phyloP scores from a whole-genome alignment of 1,284 basidiomycete genomes.

The Violaceomyces palustris region DNA sequence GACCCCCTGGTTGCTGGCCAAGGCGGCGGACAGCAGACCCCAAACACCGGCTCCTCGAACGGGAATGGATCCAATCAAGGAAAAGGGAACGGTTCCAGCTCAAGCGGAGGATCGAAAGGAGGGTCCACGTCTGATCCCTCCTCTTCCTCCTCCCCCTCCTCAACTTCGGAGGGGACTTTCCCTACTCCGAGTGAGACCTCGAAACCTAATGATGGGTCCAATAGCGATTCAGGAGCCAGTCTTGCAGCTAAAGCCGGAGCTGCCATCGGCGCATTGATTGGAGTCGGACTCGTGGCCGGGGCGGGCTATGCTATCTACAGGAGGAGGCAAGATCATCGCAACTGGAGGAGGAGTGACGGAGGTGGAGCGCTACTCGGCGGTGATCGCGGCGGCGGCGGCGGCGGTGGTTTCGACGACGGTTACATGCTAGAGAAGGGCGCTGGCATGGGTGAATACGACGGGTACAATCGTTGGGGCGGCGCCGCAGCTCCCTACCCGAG shows the following conservation, averaged over 20 bases:
- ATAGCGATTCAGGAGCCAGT: conserved; percentile 2
- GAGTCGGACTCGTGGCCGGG: conserved; percentile 35
- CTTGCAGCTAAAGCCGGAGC: conserved; percentile 37
- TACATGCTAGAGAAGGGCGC: conserved; percentile 30
- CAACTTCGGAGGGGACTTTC: too few relatives aligned
- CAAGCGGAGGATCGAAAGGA: not conserved
- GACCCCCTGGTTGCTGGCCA: conserved; percentile 16
- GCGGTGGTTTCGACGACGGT: too few relatives aligned
- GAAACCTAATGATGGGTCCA: not conserved
- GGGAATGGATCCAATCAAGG: too few relatives aligned
- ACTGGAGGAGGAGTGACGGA: conserved; percentile 23
- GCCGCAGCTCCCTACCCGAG: conserved; percentile 10
- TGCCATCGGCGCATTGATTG: conserved; percentile 31
- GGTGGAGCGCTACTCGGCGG: conserved; percentile 3
- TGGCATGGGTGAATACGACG: conserved; percentile 10
- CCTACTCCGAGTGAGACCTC: conserved; percentile 4
- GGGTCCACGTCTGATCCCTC: too few relatives aligned
- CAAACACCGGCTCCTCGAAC: not conserved
- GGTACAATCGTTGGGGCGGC: too few relatives aligned
- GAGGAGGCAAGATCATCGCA: conserved; percentile 12
- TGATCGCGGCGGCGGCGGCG: not conserved
- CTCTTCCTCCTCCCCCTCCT: too few relatives aligned
- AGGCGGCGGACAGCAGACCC: not conserved
- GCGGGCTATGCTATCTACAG: conserved; percentile 36
- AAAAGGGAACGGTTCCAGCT: conserved; percentile 7